Evolutionary conservation across 139 green algal species (phyloP).

Genomic region (Trebouxia sp.): DNA sequence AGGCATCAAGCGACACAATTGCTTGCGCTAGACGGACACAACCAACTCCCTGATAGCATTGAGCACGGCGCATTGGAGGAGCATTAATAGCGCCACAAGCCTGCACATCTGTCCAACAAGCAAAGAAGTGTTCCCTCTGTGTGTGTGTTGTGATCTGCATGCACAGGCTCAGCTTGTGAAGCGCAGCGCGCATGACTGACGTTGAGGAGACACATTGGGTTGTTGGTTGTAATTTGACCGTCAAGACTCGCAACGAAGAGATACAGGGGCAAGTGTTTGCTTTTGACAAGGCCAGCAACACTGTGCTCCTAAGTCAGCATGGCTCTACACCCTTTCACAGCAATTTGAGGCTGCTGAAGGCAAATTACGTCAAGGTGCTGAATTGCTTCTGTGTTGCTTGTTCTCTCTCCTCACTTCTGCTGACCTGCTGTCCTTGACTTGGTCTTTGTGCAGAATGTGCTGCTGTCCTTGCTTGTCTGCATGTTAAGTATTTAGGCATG

Average conservation of each 20-base stretch:
- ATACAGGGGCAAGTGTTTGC: constrained; percentile 46
- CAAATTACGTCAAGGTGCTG: neutral
- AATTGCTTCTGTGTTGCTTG: too few relatives aligned
- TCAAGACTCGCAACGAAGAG: constrained; percentile 30
- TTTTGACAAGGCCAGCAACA: constrained; percentile 28
- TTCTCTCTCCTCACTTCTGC: neutral
- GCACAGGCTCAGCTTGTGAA: neutral
- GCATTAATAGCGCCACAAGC: too few relatives aligned
- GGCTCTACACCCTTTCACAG: constrained; percentile 51
- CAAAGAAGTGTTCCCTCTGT: too few relatives aligned
- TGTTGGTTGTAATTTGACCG: constrained; percentile 12
- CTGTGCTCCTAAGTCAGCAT: constrained; percentile 35
- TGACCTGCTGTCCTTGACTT: neutral
- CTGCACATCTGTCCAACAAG: too few relatives aligned
- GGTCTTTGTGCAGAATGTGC: too few relatives aligned
- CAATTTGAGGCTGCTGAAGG: neutral
- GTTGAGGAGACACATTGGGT: neutral
- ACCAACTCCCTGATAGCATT: too few relatives aligned
- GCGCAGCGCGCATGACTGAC: neutral
- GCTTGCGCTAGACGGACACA: too few relatives aligned
- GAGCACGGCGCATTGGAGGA: too few relatives aligned
- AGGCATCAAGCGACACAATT: too few relatives aligned
- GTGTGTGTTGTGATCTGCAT: too few relatives aligned
- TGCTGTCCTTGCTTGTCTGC: too few relatives aligned
- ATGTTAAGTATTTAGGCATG: too few relatives aligned